Base-by-base conservation (phyloP, 495 filamentous ascomycete genomes). In the Aspergillus biplanus region DNA sequence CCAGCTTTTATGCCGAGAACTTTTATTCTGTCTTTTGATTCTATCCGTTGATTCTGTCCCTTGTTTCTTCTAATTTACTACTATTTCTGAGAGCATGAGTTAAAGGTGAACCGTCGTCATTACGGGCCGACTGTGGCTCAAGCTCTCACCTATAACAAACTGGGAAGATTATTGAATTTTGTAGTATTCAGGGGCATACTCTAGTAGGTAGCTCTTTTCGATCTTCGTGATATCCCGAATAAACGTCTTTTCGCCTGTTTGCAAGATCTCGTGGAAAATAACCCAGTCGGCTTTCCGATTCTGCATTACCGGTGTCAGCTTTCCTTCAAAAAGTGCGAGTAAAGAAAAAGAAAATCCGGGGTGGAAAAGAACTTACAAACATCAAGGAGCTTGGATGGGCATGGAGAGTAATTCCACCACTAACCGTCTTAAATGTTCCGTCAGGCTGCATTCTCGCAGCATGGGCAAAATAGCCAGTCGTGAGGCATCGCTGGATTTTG, bases 251-350 rank as follows among this genome's bases (percentile, higher is more conserved):
- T 85, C 84, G 15, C 91, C 90, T 21, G 91, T 96, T 75, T 99
- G 93, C 81, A 97, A 86, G 56, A 97, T 86, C 73, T 98, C 96
- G 69, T 96, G 90, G 70, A 98, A 99, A 47, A 99, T 86, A 9
- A 99, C 93, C 95, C 95, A 99, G 66, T 98, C 94, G 16, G 91
- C 92, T 80, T 96, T 97, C 49, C 95, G 87, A 76, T 97, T 97
- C 86, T 88, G 33, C 13, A 44, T 72, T 56, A 77, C 69, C 50
- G 65, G 39, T 21, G 5, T 16, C 16, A 21, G 8, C 16, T 9
- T 18, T 0, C 31, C 47, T 4, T 1, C 16, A 57, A 47, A 31
- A 12, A 44, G 15, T 49, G 32, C n/a, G 4, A 21, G 16, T 1
- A 13, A 46, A 31, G 1, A 62, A 33, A 33, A 11, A 48, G 3